Percentiles rank a stretch among this genome's conserved stretches.
These are phyloP conservation scores for Ogataea saltuana DNA, from an alignment of 805 yeast species.

Conservation along the genomic window DNA sequence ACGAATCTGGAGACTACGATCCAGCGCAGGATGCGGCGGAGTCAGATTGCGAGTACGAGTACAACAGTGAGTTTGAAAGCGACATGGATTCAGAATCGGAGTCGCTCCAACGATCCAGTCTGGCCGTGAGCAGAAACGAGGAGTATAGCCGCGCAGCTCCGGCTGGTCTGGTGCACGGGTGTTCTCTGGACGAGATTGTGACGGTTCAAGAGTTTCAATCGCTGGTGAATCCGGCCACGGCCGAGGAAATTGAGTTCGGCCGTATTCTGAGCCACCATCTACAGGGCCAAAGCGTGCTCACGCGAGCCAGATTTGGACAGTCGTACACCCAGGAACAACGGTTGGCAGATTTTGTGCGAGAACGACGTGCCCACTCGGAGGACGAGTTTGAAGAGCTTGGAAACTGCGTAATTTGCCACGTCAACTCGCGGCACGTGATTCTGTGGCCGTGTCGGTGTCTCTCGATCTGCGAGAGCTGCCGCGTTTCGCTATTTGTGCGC, in stretches of 20 bases:
- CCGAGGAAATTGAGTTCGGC: constrained; percentile 28
- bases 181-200: constrained; percentile 21
- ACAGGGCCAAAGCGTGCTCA: constrained; percentile 16
- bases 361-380: constrained; percentile 16
- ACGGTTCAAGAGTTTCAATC: constrained; percentile 28
- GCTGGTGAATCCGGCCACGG: constrained; percentile 27
- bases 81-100: constrained; percentile 9
- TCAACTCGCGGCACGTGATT: constrained; percentile 69
- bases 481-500: constrained; percentile 68
- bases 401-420: constrained; percentile 80
- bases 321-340: constrained; percentile 27
- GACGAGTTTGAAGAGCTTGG: constrained; percentile 31
- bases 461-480: constrained; percentile 83
- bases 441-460: constrained; percentile 94
- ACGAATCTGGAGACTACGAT: constrained; percentile 17
- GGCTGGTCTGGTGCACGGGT: constrained; percentile 1
- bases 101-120: not conserved
- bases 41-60: constrained; percentile 18
- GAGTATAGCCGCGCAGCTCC: not conserved
- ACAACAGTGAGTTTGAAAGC: constrained; percentile 19
- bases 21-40: constrained; percentile 5
- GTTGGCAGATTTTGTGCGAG: constrained; percentile 31
- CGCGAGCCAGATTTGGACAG: constrained; percentile 33
- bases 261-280: constrained; percentile 35
- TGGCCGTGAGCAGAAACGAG: not conserved